A percentile compares a stretch with the other conserved stretches of the same genome.
Conservation (phyloP, 805 yeast species). For the Yamadazyma tumulicola region DNA sequence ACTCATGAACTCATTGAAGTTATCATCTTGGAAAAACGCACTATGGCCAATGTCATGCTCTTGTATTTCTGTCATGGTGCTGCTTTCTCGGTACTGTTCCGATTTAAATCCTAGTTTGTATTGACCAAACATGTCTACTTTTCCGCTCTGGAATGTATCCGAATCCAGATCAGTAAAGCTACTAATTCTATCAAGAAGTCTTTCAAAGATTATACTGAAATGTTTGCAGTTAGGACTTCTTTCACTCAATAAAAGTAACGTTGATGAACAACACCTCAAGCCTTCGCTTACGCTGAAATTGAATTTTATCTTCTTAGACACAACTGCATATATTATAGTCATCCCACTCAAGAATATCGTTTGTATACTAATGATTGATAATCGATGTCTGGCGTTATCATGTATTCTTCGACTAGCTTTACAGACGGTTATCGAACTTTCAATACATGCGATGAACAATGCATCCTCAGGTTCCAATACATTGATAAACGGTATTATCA, state of each 20-base stretch:
- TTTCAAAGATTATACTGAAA: slow-evolving; percentile 6
- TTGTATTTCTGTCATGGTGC: no score
- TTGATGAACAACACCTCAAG: slow-evolving; percentile 7
- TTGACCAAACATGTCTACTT: slow-evolving; percentile 10
- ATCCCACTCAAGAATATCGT: slow-evolving; percentile 10
- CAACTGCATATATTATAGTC: slow-evolving; percentile 7
- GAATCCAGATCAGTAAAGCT: neutral
- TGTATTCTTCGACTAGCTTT: slow-evolving; percentile 6
- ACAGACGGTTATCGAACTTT: slow-evolving; percentile 9
- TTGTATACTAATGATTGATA: slow-evolving; percentile 6
- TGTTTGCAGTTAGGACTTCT: slow-evolving; percentile 3
- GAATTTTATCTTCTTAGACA: slow-evolving; percentile 5
- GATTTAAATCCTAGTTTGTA: no score
- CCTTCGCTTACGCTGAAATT: slow-evolving; percentile 6
- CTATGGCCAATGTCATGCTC: no score
- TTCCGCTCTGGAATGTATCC: no score
- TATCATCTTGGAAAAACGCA: neutral
- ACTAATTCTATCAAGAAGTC: slow-evolving; percentile 2
- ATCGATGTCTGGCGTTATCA: slow-evolving; percentile 4
- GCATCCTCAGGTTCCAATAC: slow-evolving; percentile 5
- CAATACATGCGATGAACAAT: slow-evolving; percentile 7
- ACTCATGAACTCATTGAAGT: neutral
- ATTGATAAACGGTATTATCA: slow-evolving; percentile 6
- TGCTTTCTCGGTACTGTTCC: no score
- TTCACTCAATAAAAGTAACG: slow-evolving; percentile 3